phyloP scores from a whole-genome alignment of 2,329 filamentous ascomycete species.

The Sarocladium kiliense region DNA sequence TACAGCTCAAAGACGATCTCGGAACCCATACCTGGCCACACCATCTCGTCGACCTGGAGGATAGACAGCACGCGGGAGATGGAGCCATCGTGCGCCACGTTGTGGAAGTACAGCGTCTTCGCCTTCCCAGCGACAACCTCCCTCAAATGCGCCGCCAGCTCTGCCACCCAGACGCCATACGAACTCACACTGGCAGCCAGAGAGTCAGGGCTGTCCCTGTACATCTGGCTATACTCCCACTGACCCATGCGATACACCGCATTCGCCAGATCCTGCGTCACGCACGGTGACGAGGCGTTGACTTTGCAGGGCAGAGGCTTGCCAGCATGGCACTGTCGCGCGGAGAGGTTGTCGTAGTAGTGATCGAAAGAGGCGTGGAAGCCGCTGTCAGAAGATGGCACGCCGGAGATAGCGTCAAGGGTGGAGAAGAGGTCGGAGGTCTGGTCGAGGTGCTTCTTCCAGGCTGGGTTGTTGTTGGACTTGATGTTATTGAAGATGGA shows the following conservation, averaged over 20 bases:
- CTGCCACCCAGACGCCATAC: slow-evolving; percentile 70
- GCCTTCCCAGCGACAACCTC: slow-evolving; percentile 37
- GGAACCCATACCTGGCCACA: slow-evolving; percentile 79
- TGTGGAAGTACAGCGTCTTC: slow-evolving; percentile 58
- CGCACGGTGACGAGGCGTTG: slow-evolving; percentile 47
- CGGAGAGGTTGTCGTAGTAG: slow-evolving; percentile 80
- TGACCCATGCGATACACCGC: slow-evolving; percentile 70
- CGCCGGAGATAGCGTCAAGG: slow-evolving; percentile 65
- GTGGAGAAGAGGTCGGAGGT: slow-evolving; percentile 48
- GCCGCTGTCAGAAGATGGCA: slow-evolving; percentile 46
- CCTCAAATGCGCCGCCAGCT: slow-evolving; percentile 63
- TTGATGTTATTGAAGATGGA: slow-evolving; percentile 38
- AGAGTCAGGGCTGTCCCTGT: slow-evolving; percentile 60
- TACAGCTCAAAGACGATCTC: slow-evolving; percentile 77
- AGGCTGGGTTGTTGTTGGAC: slow-evolving; percentile 40
- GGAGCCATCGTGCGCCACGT: slow-evolving; percentile 76
- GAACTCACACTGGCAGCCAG: slow-evolving; percentile 56
- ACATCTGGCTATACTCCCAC: slow-evolving; percentile 77
- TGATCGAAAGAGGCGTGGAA: slow-evolving; percentile 75
- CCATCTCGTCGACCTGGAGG: slow-evolving; percentile 69
- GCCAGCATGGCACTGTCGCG: slow-evolving; percentile 64
- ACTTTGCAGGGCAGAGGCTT: slow-evolving; percentile 67
- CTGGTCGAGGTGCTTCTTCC: slow-evolving; percentile 59
- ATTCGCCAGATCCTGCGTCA: slow-evolving; percentile 59
- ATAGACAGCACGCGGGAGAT: slow-evolving; percentile 62